Percentiles rank a stretch among this genome's conserved stretches.
Conservation (phyloP, 2,329 filamentous ascomycete genomes). For the Trichoderma hamatum region DNA sequence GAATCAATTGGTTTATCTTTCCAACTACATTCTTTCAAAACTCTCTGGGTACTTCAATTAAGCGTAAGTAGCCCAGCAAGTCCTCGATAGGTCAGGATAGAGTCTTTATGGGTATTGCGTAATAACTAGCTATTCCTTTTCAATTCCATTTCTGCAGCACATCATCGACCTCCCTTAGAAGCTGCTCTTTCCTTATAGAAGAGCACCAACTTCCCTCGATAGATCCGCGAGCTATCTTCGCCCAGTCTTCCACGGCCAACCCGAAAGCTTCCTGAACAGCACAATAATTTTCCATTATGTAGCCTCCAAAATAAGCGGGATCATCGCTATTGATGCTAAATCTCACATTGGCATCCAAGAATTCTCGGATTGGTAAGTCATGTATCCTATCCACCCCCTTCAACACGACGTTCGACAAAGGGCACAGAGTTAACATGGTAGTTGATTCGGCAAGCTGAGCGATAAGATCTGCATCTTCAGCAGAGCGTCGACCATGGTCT, state of each 20-base stretch:
- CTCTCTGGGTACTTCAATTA: background rate
- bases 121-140: background rate
- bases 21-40: background rate
- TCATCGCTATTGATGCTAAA: constrained; percentile 78
- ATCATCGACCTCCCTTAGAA: constrained; percentile 51
- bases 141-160: constrained; percentile 29
- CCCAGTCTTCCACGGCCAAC: constrained; percentile 68
- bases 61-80: too few species aligned
- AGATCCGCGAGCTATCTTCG: constrained; percentile 60
- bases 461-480: constrained; percentile 62
- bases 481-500: constrained; percentile 72
- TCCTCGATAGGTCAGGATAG: too few species aligned
- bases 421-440: constrained; percentile 71
- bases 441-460: constrained; percentile 58
- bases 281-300: constrained; percentile 72
- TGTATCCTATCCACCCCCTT: constrained; percentile 34
- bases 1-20: background rate
- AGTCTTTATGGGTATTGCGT: background rate
- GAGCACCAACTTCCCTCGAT: constrained; percentile 73
- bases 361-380: constrained; percentile 60
- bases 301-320: constrained; percentile 75
- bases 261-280: constrained; percentile 73
- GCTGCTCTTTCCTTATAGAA: constrained; percentile 61
- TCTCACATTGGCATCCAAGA: constrained; percentile 64
- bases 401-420: constrained; percentile 66